Evolutionary conservation across 805 yeast genomes (phyloP).

Genomic region (Alloascoidea hylecoeti): DNA sequence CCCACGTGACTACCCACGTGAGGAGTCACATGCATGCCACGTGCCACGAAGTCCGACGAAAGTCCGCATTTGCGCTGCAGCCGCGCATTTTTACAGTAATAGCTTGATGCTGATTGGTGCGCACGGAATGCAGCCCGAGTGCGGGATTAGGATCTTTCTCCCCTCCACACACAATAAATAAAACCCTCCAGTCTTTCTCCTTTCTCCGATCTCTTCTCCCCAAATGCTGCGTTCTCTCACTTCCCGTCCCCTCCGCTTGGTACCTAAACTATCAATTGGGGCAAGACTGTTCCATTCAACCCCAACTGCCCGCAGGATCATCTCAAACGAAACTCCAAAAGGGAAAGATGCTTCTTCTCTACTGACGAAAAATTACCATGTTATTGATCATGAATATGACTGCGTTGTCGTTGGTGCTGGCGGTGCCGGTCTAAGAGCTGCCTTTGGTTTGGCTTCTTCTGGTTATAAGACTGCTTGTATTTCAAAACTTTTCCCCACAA

Average conservation of each 20-base stretch:
- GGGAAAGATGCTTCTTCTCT: conserved; percentile 15
- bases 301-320: conserved; percentile 14
- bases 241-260: too few species aligned
- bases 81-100: too few species aligned
- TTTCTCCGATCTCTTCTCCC: too few species aligned
- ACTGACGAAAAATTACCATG: conserved; percentile 45
- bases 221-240: too few species aligned
- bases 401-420: conserved; percentile 98
- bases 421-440: conserved; percentile 98
- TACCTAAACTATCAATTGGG: too few species aligned
- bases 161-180: too few species aligned
- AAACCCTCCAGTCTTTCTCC: too few species aligned
- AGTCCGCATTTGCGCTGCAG: not conserved
- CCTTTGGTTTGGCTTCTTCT: conserved; percentile 93
- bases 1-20: too few species aligned
- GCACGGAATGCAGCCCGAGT: too few species aligned
- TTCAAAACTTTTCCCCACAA: conserved; percentile 92
- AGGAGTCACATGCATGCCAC: too few species aligned
- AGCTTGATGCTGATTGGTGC: too few species aligned
- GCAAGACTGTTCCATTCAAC: conserved; percentile 16
- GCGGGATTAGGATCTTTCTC: too few species aligned
- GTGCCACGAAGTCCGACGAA: conserved; percentile 5
- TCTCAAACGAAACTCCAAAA: conserved; percentile 14
- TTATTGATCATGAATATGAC: conserved; percentile 95
- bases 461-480: conserved; percentile 97